Percentiles rank a stretch among this genome's conserved stretches.
These are phyloP conservation scores for Colletotrichum acutatum DNA, from an alignment of 2,329 filamentous ascomycete species.

Conservation along the genomic window DNA sequence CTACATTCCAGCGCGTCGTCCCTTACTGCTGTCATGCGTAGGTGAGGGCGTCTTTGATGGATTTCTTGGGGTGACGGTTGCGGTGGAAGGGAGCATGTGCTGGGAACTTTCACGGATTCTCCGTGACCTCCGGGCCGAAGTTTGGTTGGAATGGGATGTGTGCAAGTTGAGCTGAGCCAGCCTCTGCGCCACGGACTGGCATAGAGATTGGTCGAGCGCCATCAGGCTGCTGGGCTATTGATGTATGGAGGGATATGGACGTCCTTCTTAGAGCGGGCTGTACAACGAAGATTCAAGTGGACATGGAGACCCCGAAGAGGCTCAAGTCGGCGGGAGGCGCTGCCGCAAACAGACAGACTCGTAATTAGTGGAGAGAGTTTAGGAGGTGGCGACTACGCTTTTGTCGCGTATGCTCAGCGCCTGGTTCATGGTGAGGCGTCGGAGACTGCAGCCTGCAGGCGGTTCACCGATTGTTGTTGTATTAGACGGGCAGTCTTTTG, in stretches of 20 bases:
- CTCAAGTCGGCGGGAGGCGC: neutral
- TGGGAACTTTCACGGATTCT: neutral
- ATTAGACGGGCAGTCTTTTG: neutral
- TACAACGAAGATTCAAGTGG: constrained; percentile 18
- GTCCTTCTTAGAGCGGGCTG: constrained; percentile 3
- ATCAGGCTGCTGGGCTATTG: no score
- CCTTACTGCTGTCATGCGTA: constrained; percentile 23
- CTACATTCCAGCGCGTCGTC: constrained; percentile 27
- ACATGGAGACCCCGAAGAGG: constrained; percentile 9
- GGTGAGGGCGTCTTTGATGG: constrained; percentile 5
- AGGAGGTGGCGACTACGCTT: constrained; percentile 7
- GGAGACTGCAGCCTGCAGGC: neutral
- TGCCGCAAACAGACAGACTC: constrained; percentile 9
- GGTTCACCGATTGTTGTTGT: neutral
- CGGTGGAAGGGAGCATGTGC: constrained; percentile 1
- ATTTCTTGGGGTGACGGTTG: constrained; percentile 3
- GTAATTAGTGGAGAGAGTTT: neutral
- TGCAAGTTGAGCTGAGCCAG: neutral
- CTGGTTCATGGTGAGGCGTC: neutral
- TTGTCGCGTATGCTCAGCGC: neutral
- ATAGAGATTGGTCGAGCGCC: neutral
- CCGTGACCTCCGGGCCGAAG: neutral
- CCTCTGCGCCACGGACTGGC: neutral
- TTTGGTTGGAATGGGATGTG: constrained; percentile 9
- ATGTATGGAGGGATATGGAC: neutral